A percentile compares a stretch with the other conserved stretches of the same genome.
Evolutionary conservation across 139 green algal species (phyloP).

Genomic region (Chlorokybus atmophyticus): DNA sequence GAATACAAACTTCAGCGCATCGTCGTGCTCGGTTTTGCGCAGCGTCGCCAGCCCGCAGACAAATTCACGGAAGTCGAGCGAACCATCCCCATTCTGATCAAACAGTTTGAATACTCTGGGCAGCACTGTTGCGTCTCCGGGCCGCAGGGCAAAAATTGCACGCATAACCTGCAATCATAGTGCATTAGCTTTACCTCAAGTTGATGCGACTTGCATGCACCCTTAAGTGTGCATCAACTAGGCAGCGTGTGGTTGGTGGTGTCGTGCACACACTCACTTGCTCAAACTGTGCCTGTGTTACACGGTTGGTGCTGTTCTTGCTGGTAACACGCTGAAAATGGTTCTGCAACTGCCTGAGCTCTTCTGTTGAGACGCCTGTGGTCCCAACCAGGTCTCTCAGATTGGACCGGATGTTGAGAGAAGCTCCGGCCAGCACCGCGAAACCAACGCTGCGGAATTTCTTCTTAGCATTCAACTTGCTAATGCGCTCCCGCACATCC

Average conservation of each 20-base stretch:
- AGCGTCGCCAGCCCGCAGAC: slow-evolving; percentile 24
- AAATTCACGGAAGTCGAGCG: slow-evolving; percentile 29
- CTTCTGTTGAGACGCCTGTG: slow-evolving; percentile 7
- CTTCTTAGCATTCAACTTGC: slow-evolving; percentile 22
- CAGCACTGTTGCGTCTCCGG: neutral
- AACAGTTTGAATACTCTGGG: slow-evolving; percentile 26
- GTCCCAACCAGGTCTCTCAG: slow-evolving; percentile 7
- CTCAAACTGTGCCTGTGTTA: slow-evolving; percentile 22
- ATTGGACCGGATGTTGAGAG: slow-evolving; percentile 13
- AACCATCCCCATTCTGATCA: slow-evolving; percentile 22
- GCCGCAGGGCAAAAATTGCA: too few species aligned
- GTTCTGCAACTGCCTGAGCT: slow-evolving; percentile 22
- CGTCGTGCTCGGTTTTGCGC: slow-evolving; percentile 13
- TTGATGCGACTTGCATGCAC: too few species aligned
- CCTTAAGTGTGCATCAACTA: too few species aligned
- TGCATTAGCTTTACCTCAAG: too few species aligned
- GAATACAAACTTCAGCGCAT: slow-evolving; percentile 22
- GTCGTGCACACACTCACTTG: too few species aligned
- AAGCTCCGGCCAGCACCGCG: slow-evolving; percentile 17
- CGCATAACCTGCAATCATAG: too few species aligned
- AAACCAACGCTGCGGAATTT: slow-evolving; percentile 28
- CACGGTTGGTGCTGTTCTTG: neutral
- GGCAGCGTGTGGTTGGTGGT: too few species aligned
- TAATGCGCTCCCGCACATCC: slow-evolving; percentile 9
- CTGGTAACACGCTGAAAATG: slow-evolving; percentile 12